Evolutionary conservation across 1,139 yeast species (phyloP).

Genomic region (Chernovozyma sophiae-reginae): DNA sequence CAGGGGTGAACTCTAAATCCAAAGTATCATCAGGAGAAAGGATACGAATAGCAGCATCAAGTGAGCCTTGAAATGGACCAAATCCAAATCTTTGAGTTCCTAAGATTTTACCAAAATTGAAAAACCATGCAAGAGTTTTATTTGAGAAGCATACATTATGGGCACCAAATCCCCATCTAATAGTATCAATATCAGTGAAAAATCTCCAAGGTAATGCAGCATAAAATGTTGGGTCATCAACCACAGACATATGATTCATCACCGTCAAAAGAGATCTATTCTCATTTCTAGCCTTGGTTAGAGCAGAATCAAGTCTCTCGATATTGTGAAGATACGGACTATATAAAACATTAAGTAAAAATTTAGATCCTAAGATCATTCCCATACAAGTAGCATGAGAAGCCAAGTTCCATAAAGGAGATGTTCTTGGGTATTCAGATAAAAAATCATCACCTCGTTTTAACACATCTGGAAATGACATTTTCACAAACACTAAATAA

Average conservation of each 20-base stretch:
- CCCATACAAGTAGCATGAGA: conserved; percentile 68
- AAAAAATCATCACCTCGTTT: conserved; percentile 75
- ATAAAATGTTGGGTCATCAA: conserved; percentile 91
- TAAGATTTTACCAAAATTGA: conserved; percentile 82
- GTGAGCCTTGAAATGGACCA: conserved; percentile 88
- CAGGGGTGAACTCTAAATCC: conserved; percentile 46
- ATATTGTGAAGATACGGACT: conserved; percentile 58
- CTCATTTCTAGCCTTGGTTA: conserved; percentile 57
- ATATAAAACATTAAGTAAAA: conserved; percentile 58
- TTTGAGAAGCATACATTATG: conserved; percentile 81
- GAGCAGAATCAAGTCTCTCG: conserved; percentile 61
- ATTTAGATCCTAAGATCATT: conserved; percentile 62
- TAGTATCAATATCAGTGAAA: conserved; percentile 57
- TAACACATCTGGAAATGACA: conserved; percentile 74
- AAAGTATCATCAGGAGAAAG: conserved; percentile 74
- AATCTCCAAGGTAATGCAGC: conserved; percentile 77
- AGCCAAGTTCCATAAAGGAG: conserved; percentile 58
- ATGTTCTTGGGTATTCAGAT: conserved; percentile 53
- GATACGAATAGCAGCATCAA: conserved; percentile 87
- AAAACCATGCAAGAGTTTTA: conserved; percentile 52
- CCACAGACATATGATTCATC: conserved; percentile 95
- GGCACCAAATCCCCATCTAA: conserved; percentile 95
- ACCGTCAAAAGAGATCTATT: conserved; percentile 75
- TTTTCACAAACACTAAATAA: conserved; percentile 15
- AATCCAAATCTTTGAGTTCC: conserved; percentile 84